These are phyloP conservation scores for Alternaria sp. DNA, from an alignment of 2,329 filamentous ascomycete genomes.

Conservation along the genomic window DNA sequence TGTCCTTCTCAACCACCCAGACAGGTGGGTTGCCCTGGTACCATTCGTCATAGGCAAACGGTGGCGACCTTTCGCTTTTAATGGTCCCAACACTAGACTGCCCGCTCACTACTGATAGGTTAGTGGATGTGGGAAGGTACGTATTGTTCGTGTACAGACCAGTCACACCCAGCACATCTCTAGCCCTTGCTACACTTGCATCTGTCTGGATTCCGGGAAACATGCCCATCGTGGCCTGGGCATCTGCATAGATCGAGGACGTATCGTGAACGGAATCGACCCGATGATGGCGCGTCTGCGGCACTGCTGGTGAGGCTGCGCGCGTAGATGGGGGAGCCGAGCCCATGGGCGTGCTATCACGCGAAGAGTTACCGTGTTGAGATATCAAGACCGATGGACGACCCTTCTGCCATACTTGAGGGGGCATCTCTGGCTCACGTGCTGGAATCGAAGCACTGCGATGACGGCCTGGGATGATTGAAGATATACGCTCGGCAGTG, in stretches of 20 bases:
- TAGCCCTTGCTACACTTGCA: too few species aligned
- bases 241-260: not conserved
- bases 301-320: not conserved
- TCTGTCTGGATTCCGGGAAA: not conserved
- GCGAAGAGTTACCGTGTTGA: not conserved
- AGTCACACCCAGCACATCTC: not conserved
- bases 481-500: not conserved
- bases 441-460: not conserved
- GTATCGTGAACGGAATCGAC: not conserved
- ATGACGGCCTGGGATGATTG: not conserved
- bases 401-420: conserved; percentile 17
- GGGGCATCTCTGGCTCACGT: conserved; percentile 14
- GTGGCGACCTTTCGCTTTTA: not conserved
- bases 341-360: conserved; percentile 23
- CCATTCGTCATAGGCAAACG: not conserved
- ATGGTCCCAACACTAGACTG: not conserved
- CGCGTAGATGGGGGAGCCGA: not conserved
- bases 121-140: not conserved
- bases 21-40: not conserved
- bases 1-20: not conserved
- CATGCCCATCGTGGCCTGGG: not conserved
- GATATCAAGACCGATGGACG: conserved; percentile 16
- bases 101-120: not conserved
- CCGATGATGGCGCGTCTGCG: not conserved
- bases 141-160: not conserved